These are phyloP conservation scores for Talaromyces funiculosus DNA, from an alignment of 2,329 filamentous ascomycete genomes.

Conservation along the genomic window DNA sequence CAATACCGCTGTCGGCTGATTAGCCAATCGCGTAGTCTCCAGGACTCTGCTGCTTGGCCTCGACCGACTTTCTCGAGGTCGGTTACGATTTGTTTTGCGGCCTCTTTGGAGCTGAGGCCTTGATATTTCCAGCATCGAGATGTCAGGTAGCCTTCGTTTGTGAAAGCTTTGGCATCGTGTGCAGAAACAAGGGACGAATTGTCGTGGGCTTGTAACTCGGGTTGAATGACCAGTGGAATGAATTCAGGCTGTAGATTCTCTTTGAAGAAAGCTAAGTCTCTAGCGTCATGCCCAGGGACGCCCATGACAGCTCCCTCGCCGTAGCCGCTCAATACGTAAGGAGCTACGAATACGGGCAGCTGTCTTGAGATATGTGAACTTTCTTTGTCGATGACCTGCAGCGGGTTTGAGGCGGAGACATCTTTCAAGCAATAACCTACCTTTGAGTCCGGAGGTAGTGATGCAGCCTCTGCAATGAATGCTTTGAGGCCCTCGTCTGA, in stretches of 20 bases:
- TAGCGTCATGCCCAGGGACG: constrained; percentile 75
- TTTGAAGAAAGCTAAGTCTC: constrained; percentile 76
- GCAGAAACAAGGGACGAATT: constrained; percentile 19
- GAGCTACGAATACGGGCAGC: constrained; percentile 72
- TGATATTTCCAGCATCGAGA: constrained; percentile 59
- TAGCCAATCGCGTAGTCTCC: constrained; percentile 82
- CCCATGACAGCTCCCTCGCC: constrained; percentile 89
- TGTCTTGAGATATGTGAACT: constrained; percentile 32
- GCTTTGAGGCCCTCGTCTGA: constrained; percentile 56
- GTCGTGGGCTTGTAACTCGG: constrained; percentile 20
- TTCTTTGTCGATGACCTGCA: constrained; percentile 52
- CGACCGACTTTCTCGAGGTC: constrained; percentile 46
- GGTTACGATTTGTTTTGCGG: constrained; percentile 55
- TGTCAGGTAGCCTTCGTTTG: constrained; percentile 63
- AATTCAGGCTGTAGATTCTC: constrained; percentile 58
- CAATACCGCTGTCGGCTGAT: constrained; percentile 90
- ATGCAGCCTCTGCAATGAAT: constrained; percentile 57
- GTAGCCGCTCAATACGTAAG: constrained; percentile 80
- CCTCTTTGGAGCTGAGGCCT: constrained; percentile 58
- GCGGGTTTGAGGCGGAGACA: constrained; percentile 59
- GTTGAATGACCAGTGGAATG: constrained; percentile 57
- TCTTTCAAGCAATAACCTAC: constrained; percentile 62
- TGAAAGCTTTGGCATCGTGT: constrained; percentile 51
- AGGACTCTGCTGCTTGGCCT: constrained; percentile 63
- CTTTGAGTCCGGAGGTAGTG: constrained; percentile 52